These are phyloP conservation scores for Abortiporus biennis DNA, from an alignment of 1,284 basidiomycete species.

Conservation along the genomic window DNA sequence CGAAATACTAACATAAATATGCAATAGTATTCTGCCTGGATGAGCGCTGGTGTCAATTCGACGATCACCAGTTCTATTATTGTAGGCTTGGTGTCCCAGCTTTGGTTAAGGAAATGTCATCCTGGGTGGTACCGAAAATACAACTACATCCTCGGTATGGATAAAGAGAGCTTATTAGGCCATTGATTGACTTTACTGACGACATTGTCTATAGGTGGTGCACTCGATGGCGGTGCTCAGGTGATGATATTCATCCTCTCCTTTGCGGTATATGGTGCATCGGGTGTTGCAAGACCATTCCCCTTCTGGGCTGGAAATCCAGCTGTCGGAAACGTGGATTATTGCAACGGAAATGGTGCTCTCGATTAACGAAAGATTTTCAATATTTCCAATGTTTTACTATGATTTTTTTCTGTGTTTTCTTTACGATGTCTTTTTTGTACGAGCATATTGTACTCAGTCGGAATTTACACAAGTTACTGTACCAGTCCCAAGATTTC, in stretches of 20 bases:
- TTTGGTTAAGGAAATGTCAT: conserved; percentile 51
- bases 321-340: conserved; percentile 43
- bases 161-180: not conserved
- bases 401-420: too few species aligned
- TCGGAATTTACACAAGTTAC: too few species aligned
- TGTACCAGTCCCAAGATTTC: too few species aligned
- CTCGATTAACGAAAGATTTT: conserved; percentile 19
- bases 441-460: too few species aligned
- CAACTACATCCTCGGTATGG: conserved; percentile 55
- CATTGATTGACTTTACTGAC: not conserved
- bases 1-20: conserved; percentile 3
- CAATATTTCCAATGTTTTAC: too few species aligned
- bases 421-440: too few species aligned
- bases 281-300: conserved; percentile 45
- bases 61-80: conserved; percentile 42
- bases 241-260: conserved; percentile 63
- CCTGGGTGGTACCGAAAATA: conserved; percentile 55
- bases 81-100: conserved; percentile 51
- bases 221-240: conserved; percentile 63
- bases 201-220: conserved; percentile 28
- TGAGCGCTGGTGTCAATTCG: conserved; percentile 48
- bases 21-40: conserved; percentile 35
- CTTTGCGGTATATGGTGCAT: conserved; percentile 65
- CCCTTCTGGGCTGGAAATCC: conserved; percentile 56
- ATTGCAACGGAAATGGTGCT: conserved; percentile 54